phyloP scores from a whole-genome alignment of 1,139 yeast species.

The Meyerozyma athensensis region DNA sequence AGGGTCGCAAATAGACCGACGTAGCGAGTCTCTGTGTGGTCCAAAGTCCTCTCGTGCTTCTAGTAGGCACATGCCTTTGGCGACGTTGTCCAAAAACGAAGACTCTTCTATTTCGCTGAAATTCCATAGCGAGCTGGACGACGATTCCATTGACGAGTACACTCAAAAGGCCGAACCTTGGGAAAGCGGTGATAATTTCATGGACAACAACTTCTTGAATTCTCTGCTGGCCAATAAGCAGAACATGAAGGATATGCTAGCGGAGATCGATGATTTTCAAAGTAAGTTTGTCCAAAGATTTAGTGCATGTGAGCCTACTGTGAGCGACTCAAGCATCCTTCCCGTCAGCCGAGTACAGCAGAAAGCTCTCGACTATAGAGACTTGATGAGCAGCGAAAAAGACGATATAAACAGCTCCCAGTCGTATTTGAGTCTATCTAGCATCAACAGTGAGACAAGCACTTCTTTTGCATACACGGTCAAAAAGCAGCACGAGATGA shows the following conservation, averaged over 20 bases:
- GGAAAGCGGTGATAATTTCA: neutral
- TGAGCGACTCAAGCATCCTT: conserved; percentile 2
- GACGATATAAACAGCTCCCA: conserved; percentile 5
- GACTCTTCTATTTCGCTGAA: neutral
- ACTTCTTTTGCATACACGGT: conserved; percentile 7
- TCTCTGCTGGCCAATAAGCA: neutral
- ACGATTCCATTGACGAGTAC: neutral
- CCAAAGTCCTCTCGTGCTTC: neutral
- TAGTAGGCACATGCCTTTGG: neutral
- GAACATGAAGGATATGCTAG: conserved; percentile 8
- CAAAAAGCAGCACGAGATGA: conserved; percentile 12
- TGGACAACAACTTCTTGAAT: neutral
- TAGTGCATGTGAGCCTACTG: neutral
- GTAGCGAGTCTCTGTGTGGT: neutral
- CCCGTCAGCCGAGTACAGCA: conserved; percentile 9
- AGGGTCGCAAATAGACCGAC: neutral
- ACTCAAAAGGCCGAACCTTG: neutral
- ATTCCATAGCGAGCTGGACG: conserved; percentile 3
- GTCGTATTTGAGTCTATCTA: conserved; percentile 1
- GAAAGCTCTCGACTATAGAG: conserved; percentile 10
- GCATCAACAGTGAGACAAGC: neutral
- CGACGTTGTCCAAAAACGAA: neutral
- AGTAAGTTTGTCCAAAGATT: conserved; percentile 1
- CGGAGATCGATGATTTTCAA: conserved; percentile 5
- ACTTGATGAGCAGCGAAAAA: conserved; percentile 6